Percentiles rank a stretch among this genome's conserved stretches.
Conservation (phyloP, 441 rosid species). For the Populus tomentosa region DNA sequence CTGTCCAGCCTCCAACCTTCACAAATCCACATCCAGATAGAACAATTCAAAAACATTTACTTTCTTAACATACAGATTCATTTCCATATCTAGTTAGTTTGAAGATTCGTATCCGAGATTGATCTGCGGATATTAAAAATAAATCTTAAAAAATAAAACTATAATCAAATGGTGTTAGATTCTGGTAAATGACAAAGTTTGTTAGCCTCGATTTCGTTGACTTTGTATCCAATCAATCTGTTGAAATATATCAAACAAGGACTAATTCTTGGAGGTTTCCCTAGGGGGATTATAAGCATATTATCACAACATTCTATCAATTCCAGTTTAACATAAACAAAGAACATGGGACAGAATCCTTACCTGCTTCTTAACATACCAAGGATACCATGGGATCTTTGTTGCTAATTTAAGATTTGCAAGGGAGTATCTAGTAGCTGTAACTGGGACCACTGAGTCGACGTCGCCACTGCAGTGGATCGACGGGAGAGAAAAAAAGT, state of each 20-base stretch:
- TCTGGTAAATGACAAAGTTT: neutral
- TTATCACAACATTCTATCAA: neutral
- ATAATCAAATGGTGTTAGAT: neutral
- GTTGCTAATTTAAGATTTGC: conserved; percentile 66
- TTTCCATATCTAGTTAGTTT: too few species aligned
- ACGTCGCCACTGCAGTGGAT: conserved; percentile 66
- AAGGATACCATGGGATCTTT: conserved; percentile 87
- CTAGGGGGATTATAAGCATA: neutral
- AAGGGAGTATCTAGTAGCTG: conserved; percentile 86
- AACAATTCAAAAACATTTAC: too few species aligned
- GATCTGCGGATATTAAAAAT: too few species aligned
- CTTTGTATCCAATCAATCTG: neutral
- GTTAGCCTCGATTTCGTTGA: conserved; percentile 9
- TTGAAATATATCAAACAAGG: neutral
- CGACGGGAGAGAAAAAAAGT: neutral
- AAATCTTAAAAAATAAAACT: neutral
- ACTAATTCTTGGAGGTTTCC: neutral
- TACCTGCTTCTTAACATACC: conserved; percentile 98
- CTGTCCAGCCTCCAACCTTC: conserved; percentile 99
- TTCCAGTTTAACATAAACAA: neutral
- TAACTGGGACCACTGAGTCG: conserved; percentile 97
- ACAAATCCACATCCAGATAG: neutral
- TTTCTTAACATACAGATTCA: too few species aligned
- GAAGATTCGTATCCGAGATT: too few species aligned
- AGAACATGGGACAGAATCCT: conserved; percentile 12